phyloP scores from a whole-genome alignment of 1,139 yeast genomes.

The Torulaspora globosa region DNA sequence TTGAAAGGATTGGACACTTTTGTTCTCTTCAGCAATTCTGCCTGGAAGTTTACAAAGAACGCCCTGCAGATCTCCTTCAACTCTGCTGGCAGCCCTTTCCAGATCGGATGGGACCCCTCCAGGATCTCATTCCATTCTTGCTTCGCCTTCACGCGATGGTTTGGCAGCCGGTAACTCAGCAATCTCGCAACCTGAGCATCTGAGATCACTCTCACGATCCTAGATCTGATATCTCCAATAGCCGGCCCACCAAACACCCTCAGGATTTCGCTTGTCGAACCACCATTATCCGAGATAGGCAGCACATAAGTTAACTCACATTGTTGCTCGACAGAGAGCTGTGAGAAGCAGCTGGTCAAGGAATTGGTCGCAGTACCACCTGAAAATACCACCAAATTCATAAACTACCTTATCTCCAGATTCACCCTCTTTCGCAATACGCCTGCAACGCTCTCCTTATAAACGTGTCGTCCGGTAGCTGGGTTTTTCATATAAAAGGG shows the following conservation, averaged over 20 bases:
- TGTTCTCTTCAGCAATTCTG: slow-evolving; percentile 68
- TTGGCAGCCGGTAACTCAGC: slow-evolving; percentile 59
- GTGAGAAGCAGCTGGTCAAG: slow-evolving; percentile 51
- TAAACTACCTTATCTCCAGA: slow-evolving; percentile 2
- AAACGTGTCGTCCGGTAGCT: slow-evolving; percentile 2
- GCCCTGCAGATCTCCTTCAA: slow-evolving; percentile 73
- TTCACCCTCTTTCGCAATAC: neutral
- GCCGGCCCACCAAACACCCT: slow-evolving; percentile 93
- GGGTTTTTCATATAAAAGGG: slow-evolving; percentile 6
- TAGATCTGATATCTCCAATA: slow-evolving; percentile 83
- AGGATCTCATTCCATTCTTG: slow-evolving; percentile 73
- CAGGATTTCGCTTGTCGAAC: slow-evolving; percentile 87
- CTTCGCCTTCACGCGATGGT: slow-evolving; percentile 51
- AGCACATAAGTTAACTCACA: slow-evolving; percentile 55
- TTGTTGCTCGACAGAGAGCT: slow-evolving; percentile 37
- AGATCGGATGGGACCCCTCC: slow-evolving; percentile 70
- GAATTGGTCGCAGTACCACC: slow-evolving; percentile 80
- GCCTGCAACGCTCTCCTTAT: neutral
- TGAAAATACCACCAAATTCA: slow-evolving; percentile 48
- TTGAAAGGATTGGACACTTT: slow-evolving; percentile 55
- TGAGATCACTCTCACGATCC: slow-evolving; percentile 66
- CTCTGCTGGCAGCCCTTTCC: slow-evolving; percentile 60
- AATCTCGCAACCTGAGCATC: slow-evolving; percentile 43
- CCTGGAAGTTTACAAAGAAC: slow-evolving; percentile 73
- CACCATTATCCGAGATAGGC: slow-evolving; percentile 92